Percentiles rank a stretch among this genome's conserved stretches.
phyloP scores from a whole-genome alignment of 768 basidiomycete species.

The Leccinum disarticulatum region DNA sequence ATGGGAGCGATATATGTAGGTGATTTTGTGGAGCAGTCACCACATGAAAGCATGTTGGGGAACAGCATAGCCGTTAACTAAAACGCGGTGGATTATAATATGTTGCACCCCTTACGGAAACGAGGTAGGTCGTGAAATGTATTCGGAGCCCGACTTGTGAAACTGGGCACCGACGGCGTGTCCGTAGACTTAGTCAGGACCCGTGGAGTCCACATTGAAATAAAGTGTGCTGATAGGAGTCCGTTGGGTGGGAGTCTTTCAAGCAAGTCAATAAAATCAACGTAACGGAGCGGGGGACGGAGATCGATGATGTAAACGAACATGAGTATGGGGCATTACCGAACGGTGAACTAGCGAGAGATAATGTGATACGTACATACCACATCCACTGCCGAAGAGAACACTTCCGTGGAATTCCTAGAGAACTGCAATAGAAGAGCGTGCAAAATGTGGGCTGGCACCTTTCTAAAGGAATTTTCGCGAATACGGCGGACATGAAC shows the following conservation, averaged over 20 bases:
- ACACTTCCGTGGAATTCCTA: conserved; percentile 9
- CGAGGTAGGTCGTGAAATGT: conserved; percentile 21
- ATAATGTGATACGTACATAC: conserved; percentile 12
- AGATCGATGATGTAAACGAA: conserved; percentile 26
- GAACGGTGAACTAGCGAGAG: conserved; percentile 5
- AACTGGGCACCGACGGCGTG: conserved; percentile 10
- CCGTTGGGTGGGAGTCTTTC: background rate
- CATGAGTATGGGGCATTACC: conserved; percentile 19
- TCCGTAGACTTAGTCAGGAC: conserved; percentile 24
- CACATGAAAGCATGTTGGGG: conserved; percentile 8
- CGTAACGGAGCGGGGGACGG: conserved; percentile 2
- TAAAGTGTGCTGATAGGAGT: conserved; percentile 9
- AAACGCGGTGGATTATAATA: conserved; percentile 9
- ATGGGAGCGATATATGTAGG: conserved; percentile 10
- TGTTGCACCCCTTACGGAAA: conserved; percentile 16
- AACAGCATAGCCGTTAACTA: conserved; percentile 9
- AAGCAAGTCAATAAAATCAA: background rate
- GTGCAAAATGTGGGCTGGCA: conserved; percentile 11
- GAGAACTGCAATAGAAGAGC: conserved; percentile 25
- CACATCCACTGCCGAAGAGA: conserved; percentile 15
- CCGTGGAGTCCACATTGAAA: conserved; percentile 12
- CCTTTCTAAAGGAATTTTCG: conserved; percentile 25
- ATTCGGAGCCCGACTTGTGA: conserved; percentile 17
- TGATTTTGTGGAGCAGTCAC: conserved; percentile 20
- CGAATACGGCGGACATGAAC: conserved; percentile 31